A percentile compares a stretch with the other conserved stretches of the same genome.
phyloP scores from a whole-genome alignment of 2,329 filamentous ascomycete genomes.

The Sporothrix pseudoabietina region DNA sequence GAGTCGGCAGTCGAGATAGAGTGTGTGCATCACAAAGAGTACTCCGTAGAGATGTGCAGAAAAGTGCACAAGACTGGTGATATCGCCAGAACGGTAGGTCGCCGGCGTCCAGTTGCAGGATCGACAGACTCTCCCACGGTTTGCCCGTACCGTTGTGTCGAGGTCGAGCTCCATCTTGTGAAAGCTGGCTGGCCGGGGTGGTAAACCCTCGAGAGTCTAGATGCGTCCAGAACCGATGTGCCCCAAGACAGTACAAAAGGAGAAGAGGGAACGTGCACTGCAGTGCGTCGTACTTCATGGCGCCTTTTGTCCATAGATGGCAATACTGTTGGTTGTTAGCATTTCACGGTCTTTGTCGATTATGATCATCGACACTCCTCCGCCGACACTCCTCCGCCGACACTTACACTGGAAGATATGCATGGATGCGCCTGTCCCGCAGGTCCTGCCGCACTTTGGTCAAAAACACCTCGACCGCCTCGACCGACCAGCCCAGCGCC shows the following conservation, averaged over 20 bases:
- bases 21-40: no score
- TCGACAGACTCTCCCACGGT: no score
- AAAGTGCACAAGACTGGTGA: not conserved
- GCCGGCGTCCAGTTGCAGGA: no score
- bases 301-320: constrained; percentile 24
- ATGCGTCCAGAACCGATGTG: not conserved
- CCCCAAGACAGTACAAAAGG: no score
- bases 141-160: no score
- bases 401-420: constrained; percentile 36
- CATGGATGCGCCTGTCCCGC: constrained; percentile 40
- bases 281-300: not conserved
- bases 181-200: no score
- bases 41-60: no score
- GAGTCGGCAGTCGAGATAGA: no score
- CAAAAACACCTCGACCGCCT: constrained; percentile 41
- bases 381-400: not conserved
- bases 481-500: constrained; percentile 39
- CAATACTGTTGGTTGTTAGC: constrained; percentile 15
- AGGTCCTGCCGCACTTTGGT: constrained; percentile 41
- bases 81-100: not conserved
- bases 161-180: no score
- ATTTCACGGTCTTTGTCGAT: not conserved
- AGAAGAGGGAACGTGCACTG: no score
- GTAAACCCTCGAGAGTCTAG: no score
- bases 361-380: not conserved